Percentiles rank a stretch among this genome's conserved stretches.
Evolutionary conservation across 768 basidiomycete species (phyloP).

Genomic region (Artomyces pyxidatus): DNA sequence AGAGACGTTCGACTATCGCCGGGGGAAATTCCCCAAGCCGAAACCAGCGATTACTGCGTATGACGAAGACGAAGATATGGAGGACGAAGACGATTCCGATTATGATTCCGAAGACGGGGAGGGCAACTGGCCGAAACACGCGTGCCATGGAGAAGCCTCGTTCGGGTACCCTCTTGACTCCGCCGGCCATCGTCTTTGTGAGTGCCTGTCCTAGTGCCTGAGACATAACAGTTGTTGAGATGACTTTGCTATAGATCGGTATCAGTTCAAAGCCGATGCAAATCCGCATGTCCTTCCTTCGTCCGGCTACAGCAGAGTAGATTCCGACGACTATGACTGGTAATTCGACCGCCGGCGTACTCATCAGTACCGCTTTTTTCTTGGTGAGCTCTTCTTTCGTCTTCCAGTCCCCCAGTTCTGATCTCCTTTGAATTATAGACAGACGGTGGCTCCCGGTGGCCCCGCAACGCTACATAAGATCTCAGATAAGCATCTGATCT

Average conservation of each 20-base stretch:
- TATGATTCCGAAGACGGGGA: constrained; percentile 7
- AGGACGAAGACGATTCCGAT: constrained; percentile 15
- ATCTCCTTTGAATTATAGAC: no score
- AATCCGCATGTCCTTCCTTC: not conserved
- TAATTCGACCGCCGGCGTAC: not conserved
- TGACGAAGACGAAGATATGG: constrained; percentile 16
- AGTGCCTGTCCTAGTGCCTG: constrained; percentile 11
- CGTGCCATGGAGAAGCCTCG: constrained; percentile 20
- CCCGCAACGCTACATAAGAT: no score
- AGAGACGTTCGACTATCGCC: constrained; percentile 17
- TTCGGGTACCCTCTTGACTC: constrained; percentile 31
- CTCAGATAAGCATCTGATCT: no score
- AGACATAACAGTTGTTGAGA: not conserved
- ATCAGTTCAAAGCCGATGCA: not conserved
- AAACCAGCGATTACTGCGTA: constrained; percentile 5
- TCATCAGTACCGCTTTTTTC: not conserved
- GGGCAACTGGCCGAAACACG: constrained; percentile 26
- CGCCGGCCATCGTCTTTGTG: constrained; percentile 28
- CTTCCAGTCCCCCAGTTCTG: no score
- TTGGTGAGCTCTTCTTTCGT: no score
- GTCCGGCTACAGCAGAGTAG: not conserved
- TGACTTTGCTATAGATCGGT: not conserved
- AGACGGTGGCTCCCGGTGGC: no score
- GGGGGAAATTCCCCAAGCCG: constrained; percentile 16
- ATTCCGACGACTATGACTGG: not conserved